These are phyloP conservation scores for Ogataea sp. DNA, from an alignment of 805 yeast genomes.

Conservation along the genomic window DNA sequence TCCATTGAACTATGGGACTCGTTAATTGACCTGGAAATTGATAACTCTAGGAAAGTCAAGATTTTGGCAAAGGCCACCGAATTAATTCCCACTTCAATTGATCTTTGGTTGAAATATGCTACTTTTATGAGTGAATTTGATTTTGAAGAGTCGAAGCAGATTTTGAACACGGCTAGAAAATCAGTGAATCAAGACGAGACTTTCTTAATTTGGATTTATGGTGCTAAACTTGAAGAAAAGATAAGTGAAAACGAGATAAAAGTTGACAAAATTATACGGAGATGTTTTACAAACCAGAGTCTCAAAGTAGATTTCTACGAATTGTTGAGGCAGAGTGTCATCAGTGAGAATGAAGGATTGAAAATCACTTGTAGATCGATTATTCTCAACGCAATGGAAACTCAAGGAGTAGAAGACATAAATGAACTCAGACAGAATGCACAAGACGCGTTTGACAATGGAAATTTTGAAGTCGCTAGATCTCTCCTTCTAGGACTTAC, in stretches of 20 bases:
- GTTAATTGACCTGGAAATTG: conserved; percentile 53
- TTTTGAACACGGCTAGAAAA: conserved; percentile 56
- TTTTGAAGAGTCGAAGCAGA: conserved; percentile 40
- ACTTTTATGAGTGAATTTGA: conserved; percentile 36
- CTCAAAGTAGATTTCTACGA: conserved; percentile 25
- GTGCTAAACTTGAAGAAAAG: conserved; percentile 60
- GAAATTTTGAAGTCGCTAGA: conserved; percentile 31
- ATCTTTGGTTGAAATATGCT: conserved; percentile 57
- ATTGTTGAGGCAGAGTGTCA: conserved; percentile 53
- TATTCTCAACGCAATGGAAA: conserved; percentile 31
- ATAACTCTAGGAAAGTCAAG: conserved; percentile 37
- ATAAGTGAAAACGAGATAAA: conserved; percentile 33
- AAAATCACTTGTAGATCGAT: conserved; percentile 45
- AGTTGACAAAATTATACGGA: conserved; percentile 37
- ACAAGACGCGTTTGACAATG: conserved; percentile 15
- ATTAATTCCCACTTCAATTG: conserved; percentile 54
- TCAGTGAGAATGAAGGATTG: conserved; percentile 41
- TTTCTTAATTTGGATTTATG: conserved; percentile 59
- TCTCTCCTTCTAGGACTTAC: conserved; percentile 40
- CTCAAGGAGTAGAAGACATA: conserved; percentile 17
- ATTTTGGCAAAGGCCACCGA: conserved; percentile 61
- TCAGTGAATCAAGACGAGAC: conserved; percentile 37
- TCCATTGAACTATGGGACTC: conserved; percentile 60
- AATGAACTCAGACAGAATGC: conserved; percentile 31
- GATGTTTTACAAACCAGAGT: conserved; percentile 34